These are phyloP conservation scores for Moesziomyces globuligerus DNA, from an alignment of 1,284 basidiomycete species.

Conservation along the genomic window DNA sequence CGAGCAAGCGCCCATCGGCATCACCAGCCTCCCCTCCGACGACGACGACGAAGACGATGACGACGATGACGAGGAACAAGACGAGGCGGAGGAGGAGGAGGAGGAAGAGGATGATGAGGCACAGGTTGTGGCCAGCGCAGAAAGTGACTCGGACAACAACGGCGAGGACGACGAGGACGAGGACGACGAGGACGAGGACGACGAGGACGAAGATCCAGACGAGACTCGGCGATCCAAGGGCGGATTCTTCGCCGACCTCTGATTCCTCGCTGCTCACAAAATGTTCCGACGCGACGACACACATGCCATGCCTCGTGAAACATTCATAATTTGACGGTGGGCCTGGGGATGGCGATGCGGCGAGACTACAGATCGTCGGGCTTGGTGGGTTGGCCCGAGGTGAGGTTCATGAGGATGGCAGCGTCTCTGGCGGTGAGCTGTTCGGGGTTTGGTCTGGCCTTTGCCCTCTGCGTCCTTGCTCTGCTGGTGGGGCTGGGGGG, in stretches of 20 bases:
- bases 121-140: too few relatives aligned
- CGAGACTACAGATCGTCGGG: conserved; percentile 27
- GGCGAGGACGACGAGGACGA: conserved; percentile 7
- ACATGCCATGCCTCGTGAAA: too few relatives aligned
- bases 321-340: too few relatives aligned
- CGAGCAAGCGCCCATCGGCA: conserved; percentile 17
- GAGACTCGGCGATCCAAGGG: conserved; percentile 6
- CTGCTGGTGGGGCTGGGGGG: conserved; percentile 90
- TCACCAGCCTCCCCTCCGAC: conserved; percentile 14
- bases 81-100: conserved; percentile 15
- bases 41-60: conserved; percentile 12
- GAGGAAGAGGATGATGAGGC: conserved; percentile 21
- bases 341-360: too few relatives aligned
- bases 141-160: conserved; percentile 4
- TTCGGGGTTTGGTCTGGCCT: conserved; percentile 86
- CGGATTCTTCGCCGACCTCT: conserved; percentile 38
- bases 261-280: too few relatives aligned
- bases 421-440: conserved; percentile 77
- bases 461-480: conserved; percentile 86
- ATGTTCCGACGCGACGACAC: too few relatives aligned
- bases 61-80: conserved; percentile 26
- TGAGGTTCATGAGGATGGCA: conserved; percentile 65
- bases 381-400: conserved; percentile 20
- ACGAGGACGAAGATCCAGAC: conserved; percentile 6
- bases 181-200: conserved; percentile 13